A percentile compares a stretch with the other conserved stretches of the same genome.
phyloP scores from a whole-genome alignment of 805 yeast species.

The Lachancea mirantina region DNA sequence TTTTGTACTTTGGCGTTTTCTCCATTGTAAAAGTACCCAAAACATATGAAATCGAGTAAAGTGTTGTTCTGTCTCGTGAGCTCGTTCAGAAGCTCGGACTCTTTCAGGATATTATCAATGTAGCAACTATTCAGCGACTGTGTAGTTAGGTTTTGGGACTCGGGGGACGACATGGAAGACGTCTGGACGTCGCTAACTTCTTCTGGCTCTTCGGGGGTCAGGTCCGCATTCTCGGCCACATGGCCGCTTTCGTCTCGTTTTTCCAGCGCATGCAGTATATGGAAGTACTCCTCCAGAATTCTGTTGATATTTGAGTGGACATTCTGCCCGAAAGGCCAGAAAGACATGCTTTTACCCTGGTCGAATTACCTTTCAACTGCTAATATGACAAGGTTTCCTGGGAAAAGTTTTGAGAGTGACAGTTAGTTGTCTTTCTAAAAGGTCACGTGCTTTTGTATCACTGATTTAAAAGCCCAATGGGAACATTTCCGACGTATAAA shows the following conservation, averaged over 20 bases:
- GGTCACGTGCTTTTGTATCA: too few relatives aligned
- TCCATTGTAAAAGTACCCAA: constrained; percentile 33
- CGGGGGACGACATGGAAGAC: not conserved
- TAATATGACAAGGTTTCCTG: too few relatives aligned
- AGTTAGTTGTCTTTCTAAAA: not conserved
- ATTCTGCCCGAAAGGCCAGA: constrained; percentile 41
- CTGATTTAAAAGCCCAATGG: too few relatives aligned
- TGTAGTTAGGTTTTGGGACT: constrained; percentile 2
- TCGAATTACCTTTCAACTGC: too few relatives aligned
- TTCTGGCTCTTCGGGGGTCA: too few relatives aligned
- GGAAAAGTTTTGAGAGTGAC: not conserved
- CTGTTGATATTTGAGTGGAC: constrained; percentile 32
- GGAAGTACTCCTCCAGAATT: constrained; percentile 37
- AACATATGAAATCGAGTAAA: constrained; percentile 43
- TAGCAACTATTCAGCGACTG: constrained; percentile 23
- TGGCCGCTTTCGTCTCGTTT: constrained; percentile 10
- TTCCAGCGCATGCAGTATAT: constrained; percentile 23
- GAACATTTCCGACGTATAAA: too few relatives aligned
- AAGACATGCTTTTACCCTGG: constrained; percentile 33
- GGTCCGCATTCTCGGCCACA: constrained; percentile 1
- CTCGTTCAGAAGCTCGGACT: constrained; percentile 33
- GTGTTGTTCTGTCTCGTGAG: constrained; percentile 34
- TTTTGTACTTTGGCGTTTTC: constrained; percentile 18
- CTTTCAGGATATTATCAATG: constrained; percentile 33
- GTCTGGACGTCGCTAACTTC: constrained; percentile 2